A percentile compares a stretch with the other conserved stretches of the same genome.
Evolutionary conservation across 2,329 filamentous ascomycete species (phyloP).

Genomic region (Cadophora sp.): DNA sequence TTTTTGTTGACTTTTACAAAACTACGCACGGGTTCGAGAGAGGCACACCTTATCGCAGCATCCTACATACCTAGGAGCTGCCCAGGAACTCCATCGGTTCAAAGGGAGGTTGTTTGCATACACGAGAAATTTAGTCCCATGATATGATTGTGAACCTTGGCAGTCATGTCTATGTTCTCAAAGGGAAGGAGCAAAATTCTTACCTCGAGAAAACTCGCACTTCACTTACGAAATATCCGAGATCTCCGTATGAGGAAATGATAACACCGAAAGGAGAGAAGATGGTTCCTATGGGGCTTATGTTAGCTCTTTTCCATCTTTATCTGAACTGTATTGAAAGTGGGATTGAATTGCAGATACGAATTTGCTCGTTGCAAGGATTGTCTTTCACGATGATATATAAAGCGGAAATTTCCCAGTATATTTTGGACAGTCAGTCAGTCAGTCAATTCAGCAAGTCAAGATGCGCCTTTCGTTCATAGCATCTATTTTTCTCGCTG

Average conservation of each 20-base stretch:
- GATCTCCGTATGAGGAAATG: no score
- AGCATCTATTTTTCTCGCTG: neutral
- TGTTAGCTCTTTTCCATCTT: neutral
- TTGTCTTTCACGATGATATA: neutral
- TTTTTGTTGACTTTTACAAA: no score
- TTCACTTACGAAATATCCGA: no score
- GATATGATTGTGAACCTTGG: neutral
- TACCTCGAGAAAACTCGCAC: neutral
- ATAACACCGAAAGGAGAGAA: neutral
- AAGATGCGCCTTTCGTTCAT: neutral
- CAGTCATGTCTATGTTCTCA: neutral
- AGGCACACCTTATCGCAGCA: neutral
- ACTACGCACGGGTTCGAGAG: no score
- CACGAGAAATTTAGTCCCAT: neutral
- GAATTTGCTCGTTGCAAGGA: neutral
- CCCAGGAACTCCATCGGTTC: no score
- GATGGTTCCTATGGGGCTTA: neutral
- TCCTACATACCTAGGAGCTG: neutral
- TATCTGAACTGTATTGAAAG: neutral
- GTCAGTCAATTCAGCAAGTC: neutral
- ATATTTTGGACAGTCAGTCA: neutral
- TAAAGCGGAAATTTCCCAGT: neutral
- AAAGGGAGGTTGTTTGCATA: neutral
- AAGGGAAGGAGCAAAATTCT: neutral
- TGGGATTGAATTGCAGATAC: constrained; percentile 1